Base-by-base conservation (phyloP, 371 early-diverging fungal genomes). In the Capniomyces stellatus region DNA sequence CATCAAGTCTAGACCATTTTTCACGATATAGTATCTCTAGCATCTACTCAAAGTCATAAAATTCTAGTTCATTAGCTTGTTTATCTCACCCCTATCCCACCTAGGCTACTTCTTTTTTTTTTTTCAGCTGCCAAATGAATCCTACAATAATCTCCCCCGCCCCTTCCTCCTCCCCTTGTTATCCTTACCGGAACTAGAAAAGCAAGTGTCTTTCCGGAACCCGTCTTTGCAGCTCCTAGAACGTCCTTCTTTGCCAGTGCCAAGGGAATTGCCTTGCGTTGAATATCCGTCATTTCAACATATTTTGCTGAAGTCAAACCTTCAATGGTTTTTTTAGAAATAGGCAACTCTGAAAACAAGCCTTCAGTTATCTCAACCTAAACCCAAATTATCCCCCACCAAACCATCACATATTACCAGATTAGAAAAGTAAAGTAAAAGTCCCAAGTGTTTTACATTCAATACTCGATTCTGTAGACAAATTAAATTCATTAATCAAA, bases 161-260 rank as follows among this genome's bases (percentile, higher is more conserved):
- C n/a, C n/a, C n/a, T n/a, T n/a, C n/a, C n/a, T n/a, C n/a, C n/a
- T n/a, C n/a, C n/a, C n/a, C n/a, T n/a, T n/a, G n/a, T n/a, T 15
- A 44, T 8, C 4, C 51, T 40, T 21, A 52, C 53, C 4, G 67
- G 99, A 35, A 99, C 72, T n/a, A 98, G 62, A 67, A 97, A 99
- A 2, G 93, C 88, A 23, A 99, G 72, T 0, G 99, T 98, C 67
- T 99, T 99, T 40, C 99, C 99, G 30, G 91, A 89, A n/a, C 99
- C 99, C 0, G 99, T 99, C 58, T 94, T 92, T 22, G 99, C 98
- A 1, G 98, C 96, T 27, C 97, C 98, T 29, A 99, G 75, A 13
- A 98, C 79, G 70, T 96, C 97, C 56, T 81, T 75, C 39, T 85
- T 84, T 10, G 79, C 74, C 46, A 98, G 71, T 10, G 89, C 78